Percentiles rank a stretch among this genome's conserved stretches.
These are phyloP conservation scores for Saccharomycopsis amapae DNA, from an alignment of 805 yeast species.

Conservation along the genomic window DNA sequence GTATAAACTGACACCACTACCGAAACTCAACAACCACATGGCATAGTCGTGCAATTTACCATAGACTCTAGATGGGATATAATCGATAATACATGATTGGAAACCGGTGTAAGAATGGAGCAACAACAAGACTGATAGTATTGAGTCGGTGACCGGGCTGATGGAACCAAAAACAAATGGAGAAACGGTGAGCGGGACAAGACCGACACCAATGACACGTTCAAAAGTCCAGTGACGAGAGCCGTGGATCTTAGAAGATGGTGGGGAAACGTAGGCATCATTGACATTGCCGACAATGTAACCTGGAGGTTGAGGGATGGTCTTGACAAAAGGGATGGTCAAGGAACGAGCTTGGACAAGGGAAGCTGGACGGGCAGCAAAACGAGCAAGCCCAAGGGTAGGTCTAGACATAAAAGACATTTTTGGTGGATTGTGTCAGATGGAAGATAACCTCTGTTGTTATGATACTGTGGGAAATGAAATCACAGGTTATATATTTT, in stretches of 20 bases:
- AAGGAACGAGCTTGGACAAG: conserved; percentile 24
- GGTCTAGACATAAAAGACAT: background rate
- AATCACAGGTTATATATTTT: no score
- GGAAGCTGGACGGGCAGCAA: background rate
- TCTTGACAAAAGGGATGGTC: conserved; percentile 44
- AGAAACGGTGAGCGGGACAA: conserved; percentile 68
- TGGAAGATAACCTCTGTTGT: no score
- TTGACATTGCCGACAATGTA: conserved; percentile 88
- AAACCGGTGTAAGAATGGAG: conserved; percentile 83
- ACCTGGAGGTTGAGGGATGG: conserved; percentile 81
- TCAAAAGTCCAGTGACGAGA: conserved; percentile 94
- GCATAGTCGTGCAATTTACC: conserved; percentile 71
- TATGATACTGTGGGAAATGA: no score
- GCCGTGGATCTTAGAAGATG: conserved; percentile 60
- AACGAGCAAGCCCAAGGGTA: background rate
- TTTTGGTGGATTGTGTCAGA: background rate
- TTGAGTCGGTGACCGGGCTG: conserved; percentile 65
- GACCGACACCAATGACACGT: conserved; percentile 56
- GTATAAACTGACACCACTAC: conserved; percentile 61
- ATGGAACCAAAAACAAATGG: conserved; percentile 74
- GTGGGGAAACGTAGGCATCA: conserved; percentile 73
- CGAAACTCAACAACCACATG: conserved; percentile 58
- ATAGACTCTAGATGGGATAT: conserved; percentile 80
- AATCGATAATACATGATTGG: conserved; percentile 87
- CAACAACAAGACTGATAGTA: conserved; percentile 56